These are phyloP conservation scores for Collariella sp. DNA, from an alignment of 495 filamentous ascomycete species.

Conservation along the genomic window DNA sequence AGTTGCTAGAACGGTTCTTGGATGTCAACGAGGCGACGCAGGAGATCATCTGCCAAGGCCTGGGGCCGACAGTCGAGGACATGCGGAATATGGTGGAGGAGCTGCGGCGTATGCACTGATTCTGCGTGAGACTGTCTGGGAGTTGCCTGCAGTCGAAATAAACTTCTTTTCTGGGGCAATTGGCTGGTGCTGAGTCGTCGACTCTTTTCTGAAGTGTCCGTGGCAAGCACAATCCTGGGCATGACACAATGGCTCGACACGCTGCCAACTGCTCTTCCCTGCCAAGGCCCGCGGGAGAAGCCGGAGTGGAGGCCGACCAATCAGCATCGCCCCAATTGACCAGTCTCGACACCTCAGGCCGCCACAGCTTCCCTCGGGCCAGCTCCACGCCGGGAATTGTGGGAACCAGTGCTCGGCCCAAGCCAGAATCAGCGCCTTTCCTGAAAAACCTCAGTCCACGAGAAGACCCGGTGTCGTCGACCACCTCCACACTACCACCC, in stretches of 20 bases:
- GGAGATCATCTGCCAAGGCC: constrained; percentile 52
- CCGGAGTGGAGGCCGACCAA: constrained; percentile 20
- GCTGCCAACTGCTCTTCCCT: neutral
- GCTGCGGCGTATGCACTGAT: constrained; percentile 58
- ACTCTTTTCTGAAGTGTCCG: neutral
- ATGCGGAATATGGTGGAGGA: constrained; percentile 67
- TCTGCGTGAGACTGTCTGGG: neutral
- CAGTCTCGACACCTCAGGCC: constrained; percentile 26
- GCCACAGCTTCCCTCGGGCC: constrained; percentile 7
- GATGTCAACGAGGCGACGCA: constrained; percentile 56
- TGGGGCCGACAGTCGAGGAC: constrained; percentile 59
- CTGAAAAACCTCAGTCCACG: constrained; percentile 44
- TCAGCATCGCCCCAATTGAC: constrained; percentile 17
- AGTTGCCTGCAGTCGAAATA: neutral
- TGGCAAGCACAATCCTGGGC: constrained; percentile 5
- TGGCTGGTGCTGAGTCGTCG: neutral
- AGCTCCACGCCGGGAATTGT: constrained; percentile 21
- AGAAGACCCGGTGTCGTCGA: constrained; percentile 13
- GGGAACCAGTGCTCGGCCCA: constrained; percentile 29
- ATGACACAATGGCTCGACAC: constrained; percentile 4
- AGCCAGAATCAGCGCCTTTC: constrained; percentile 21
- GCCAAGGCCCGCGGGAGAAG: constrained; percentile 18
- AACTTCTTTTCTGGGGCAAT: neutral
- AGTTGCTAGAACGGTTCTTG: constrained; percentile 79
- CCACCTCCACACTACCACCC: neutral